These are phyloP conservation scores for Odontarrhena argentea DNA, from an alignment of 345 rosid genomes.

Conservation along the genomic window DNA sequence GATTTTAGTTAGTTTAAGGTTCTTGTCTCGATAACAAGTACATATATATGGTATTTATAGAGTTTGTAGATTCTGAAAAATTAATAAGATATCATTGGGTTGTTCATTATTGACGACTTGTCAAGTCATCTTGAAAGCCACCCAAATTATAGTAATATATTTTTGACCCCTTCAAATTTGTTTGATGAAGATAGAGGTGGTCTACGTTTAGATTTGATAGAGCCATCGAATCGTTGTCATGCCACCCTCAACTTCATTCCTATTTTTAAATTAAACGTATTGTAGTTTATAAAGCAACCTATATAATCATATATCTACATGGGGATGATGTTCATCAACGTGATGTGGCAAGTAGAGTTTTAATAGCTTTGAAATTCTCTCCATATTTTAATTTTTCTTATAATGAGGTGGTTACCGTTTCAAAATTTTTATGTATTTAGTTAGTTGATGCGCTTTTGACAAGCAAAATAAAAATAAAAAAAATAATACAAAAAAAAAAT, in stretches of 20 bases:
- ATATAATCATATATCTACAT: not conserved
- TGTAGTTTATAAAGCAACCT: constrained; percentile 10
- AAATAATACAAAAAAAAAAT: too few species aligned
- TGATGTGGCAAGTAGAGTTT: constrained; percentile 23
- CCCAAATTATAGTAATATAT: not conserved
- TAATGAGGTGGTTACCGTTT: too few species aligned
- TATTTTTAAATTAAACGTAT: not conserved
- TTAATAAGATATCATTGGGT: not conserved
- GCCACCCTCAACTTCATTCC: not conserved
- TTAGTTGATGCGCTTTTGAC: too few species aligned
- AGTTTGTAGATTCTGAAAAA: constrained; percentile 9
- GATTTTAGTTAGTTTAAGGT: not conserved
- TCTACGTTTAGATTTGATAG: not conserved
- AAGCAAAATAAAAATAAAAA: too few species aligned
- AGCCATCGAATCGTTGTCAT: not conserved
- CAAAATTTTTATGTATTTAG: too few species aligned
- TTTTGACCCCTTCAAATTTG: not conserved
- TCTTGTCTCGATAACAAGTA: constrained; percentile 6
- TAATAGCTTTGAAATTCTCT: not conserved
- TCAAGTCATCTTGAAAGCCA: not conserved
- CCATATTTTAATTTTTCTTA: too few species aligned
- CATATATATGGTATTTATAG: not conserved
- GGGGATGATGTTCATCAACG: constrained; percentile 1
- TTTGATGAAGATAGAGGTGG: too few species aligned
- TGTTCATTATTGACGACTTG: constrained; percentile 25